Conservation (phyloP, 1,139 yeast species). For the Hanseniaspora gamundiae region DNA sequence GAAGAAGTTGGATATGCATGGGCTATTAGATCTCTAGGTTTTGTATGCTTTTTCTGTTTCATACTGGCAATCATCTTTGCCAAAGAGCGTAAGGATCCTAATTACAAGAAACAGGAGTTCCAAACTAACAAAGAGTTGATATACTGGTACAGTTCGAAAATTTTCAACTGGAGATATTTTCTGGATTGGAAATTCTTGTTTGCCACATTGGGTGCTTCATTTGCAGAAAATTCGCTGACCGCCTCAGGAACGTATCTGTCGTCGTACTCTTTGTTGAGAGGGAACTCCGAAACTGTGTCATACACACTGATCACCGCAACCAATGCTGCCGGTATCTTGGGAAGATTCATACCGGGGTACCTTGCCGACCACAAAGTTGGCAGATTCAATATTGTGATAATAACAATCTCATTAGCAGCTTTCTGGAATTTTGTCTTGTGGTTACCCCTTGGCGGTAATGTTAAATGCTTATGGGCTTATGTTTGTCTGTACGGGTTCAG, state of each 20-base stretch:
- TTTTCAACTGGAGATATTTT: conserved; percentile 26
- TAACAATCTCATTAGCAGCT: conserved; percentile 22
- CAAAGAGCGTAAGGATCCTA: conserved; percentile 32
- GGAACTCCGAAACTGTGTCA: conserved; percentile 6
- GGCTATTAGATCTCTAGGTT: conserved; percentile 48
- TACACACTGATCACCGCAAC: conserved; percentile 40
- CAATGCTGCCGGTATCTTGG: conserved; percentile 49
- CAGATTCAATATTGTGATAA: conserved; percentile 40
- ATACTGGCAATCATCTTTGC: conserved; percentile 31
- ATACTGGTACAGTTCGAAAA: conserved; percentile 19
- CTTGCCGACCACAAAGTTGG: conserved; percentile 42
- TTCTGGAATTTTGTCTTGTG: conserved; percentile 22
- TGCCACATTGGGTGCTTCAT: conserved; percentile 32
- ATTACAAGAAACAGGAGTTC: conserved; percentile 14
- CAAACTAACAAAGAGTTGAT: conserved; percentile 13
- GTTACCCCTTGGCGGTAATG: conserved; percentile 27
- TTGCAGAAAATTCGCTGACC: conserved; percentile 45
- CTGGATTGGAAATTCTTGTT: conserved; percentile 30
- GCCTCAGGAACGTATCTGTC: conserved; percentile 26
- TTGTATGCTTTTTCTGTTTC: conserved; percentile 35
- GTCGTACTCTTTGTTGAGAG: conserved; percentile 17
- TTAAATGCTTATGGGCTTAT: conserved; percentile 24
- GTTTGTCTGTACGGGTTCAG: conserved; percentile 27
- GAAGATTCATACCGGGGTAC: conserved; percentile 44
- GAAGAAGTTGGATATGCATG: conserved; percentile 43